Conservation (phyloP, 1,284 basidiomycete genomes). For the Sanghuangporus baumii region DNA sequence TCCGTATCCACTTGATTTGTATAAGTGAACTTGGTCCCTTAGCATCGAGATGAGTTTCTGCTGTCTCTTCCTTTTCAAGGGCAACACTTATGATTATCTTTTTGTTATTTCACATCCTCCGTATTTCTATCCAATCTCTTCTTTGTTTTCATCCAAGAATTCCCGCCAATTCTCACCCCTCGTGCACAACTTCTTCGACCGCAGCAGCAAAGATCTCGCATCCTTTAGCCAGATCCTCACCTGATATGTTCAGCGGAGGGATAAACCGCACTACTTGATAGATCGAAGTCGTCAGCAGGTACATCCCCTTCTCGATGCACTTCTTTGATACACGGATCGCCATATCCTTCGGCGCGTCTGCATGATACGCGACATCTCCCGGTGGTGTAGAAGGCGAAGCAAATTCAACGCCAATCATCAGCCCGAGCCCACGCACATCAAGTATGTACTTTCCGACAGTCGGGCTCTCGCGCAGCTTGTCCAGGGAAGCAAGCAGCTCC, state of each 20-base stretch:
- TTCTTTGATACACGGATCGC: conserved; percentile 73
- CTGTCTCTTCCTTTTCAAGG: background rate
- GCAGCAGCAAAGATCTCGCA: conserved; percentile 55
- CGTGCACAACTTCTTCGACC: conserved; percentile 55
- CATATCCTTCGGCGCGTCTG: conserved; percentile 53
- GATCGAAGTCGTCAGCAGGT: conserved; percentile 75
- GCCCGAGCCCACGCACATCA: conserved; percentile 72
- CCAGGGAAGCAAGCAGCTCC: conserved; percentile 64
- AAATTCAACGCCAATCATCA: conserved; percentile 84
- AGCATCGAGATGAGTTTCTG: too few species aligned
- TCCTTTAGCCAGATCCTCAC: conserved; percentile 57
- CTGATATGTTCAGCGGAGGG: conserved; percentile 60
- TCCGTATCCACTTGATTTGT: too few species aligned
- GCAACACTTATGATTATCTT: background rate
- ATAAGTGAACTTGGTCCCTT: too few species aligned
- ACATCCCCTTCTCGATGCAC: conserved; percentile 79
- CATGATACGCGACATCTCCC: conserved; percentile 36
- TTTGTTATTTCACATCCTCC: background rate
- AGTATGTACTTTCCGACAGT: conserved; percentile 52
- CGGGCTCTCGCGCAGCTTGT: conserved; percentile 48
- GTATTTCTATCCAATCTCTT: background rate
- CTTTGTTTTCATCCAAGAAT: background rate
- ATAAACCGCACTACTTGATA: conserved; percentile 82
- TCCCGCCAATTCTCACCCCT: conserved; percentile 32
- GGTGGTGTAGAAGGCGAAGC: conserved; percentile 47